phyloP scores from a whole-genome alignment of 2,329 filamentous ascomycete genomes.

The Neonectria faginata region DNA sequence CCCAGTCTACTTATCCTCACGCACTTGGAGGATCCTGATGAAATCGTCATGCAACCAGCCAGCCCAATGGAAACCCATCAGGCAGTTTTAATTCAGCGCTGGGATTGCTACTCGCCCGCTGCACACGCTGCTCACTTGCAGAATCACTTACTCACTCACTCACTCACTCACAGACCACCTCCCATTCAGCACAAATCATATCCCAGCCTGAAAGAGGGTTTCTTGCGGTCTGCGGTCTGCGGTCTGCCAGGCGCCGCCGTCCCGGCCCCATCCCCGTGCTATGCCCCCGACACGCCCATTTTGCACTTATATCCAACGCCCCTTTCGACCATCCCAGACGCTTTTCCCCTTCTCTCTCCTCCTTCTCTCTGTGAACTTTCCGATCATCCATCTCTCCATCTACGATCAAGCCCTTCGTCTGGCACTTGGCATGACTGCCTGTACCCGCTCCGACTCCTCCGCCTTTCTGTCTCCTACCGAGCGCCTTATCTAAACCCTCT shows the following conservation, averaged over 20 bases:
- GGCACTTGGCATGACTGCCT: slow-evolving; percentile 15
- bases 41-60: slow-evolving; percentile 17
- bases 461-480: slow-evolving; percentile 8
- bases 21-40: background rate
- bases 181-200: background rate
- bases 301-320: slow-evolving; percentile 43
- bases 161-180: slow-evolving; percentile 40
- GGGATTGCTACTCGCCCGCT: slow-evolving; percentile 17
- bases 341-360: slow-evolving; percentile 24
- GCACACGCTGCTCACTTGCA: slow-evolving; percentile 7
- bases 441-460: slow-evolving; percentile 15
- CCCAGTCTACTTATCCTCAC: no score
- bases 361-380: slow-evolving; percentile 22
- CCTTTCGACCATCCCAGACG: slow-evolving; percentile 34
- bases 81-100: slow-evolving; percentile 20
- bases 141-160: background rate
- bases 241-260: slow-evolving; percentile 25
- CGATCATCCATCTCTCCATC: slow-evolving; percentile 10
- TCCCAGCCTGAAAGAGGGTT: background rate
- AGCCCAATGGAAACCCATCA: slow-evolving; percentile 38
- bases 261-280: slow-evolving; percentile 28
- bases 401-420: slow-evolving; percentile 11
- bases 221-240: slow-evolving; percentile 14
- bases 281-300: slow-evolving; percentile 29
- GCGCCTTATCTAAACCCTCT: slow-evolving; percentile 25